Evolutionary conservation across 352 stramenopile genomes (phyloP), one percentile per base, ranked within the genome.

Genomic region (Phytophthora pinifolia): DNA sequence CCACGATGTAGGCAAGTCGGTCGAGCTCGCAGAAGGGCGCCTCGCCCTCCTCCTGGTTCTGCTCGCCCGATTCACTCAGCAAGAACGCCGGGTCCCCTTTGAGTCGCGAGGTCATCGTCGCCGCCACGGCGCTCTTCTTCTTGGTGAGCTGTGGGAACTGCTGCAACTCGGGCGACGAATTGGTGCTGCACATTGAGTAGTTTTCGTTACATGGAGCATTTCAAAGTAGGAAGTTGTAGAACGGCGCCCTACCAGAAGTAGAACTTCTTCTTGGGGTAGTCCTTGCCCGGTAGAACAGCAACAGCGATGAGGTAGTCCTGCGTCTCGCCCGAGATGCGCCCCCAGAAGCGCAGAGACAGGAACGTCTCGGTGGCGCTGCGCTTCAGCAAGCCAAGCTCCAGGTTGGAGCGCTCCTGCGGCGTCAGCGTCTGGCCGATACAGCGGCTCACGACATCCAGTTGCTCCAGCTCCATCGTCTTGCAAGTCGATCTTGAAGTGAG

Each of bases 241-340:
- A 22, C 13, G 56, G 17, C 12, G 44, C 20, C 13, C 27, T 64
- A 89, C 80, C 79, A 93, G 32, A 91, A 93, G 79, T 90, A 92
- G 31, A 89, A 93, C 36, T 93, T 93, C 54, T 91, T 93, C 56
- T 74, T 86, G 12, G 79, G 80, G 32, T 86, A 88, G 48, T 86
- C 76, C 17, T 86, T 79, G n/a, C 54, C 66, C 0, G 75, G 45
- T 17, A 89, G 59, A 9, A 87, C 49, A 6, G 70, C 83, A 20
- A 89, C 78, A 1, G 68, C 75, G 52, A 91, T 47, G 47, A 91
- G 54, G 38, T 91, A 93, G 54, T 93, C 79, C 31, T 74, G 60
- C n/a, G 62, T 61, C 39, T 93, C 79, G 18, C 79, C 83, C 9
- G 52, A 53, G 38, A 91, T 57, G 38, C 77, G 72, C 2, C 81